Evolutionary conservation across 805 yeast genomes (phyloP).

Genomic region (Candida tallmaniae): DNA sequence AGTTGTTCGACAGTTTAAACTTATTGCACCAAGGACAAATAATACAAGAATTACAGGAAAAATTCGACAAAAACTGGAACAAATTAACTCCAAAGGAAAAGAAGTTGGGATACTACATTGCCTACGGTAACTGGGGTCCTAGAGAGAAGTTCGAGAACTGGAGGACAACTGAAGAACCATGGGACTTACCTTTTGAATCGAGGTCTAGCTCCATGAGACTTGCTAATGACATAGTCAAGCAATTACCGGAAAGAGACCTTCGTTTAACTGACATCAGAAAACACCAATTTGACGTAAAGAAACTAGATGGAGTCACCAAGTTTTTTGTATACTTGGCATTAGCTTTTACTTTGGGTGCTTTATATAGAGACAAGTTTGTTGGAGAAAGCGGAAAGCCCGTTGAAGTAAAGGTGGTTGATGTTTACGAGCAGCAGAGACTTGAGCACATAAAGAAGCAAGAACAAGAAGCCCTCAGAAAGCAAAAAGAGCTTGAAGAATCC

Average conservation of each 20-base stretch:
- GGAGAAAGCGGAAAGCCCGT: constrained; percentile 42
- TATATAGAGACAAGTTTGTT: constrained; percentile 50
- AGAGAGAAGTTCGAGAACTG: constrained; percentile 52
- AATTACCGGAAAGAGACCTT: constrained; percentile 37
- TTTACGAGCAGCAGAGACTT: constrained; percentile 26
- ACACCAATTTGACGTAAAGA: constrained; percentile 43
- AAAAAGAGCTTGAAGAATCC: constrained; percentile 4
- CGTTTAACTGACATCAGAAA: constrained; percentile 42
- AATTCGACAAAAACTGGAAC: constrained; percentile 53
- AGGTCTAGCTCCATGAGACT: constrained; percentile 20
- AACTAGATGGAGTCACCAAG: constrained; percentile 55
- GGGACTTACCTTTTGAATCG: constrained; percentile 53
- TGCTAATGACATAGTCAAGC: constrained; percentile 21
- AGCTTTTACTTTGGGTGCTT: constrained; percentile 46
- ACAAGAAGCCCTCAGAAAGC: constrained; percentile 10
- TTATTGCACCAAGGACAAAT: constrained; percentile 56
- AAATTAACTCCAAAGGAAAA: constrained; percentile 46
- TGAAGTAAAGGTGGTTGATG: constrained; percentile 36
- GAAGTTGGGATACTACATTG: constrained; percentile 53
- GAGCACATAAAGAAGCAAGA: too few relatives aligned
- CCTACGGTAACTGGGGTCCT: constrained; percentile 71
- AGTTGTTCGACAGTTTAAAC: constrained; percentile 26
- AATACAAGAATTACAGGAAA: constrained; percentile 46
- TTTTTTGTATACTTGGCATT: constrained; percentile 46
- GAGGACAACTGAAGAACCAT: constrained; percentile 40